A percentile compares a stretch with the other conserved stretches of the same genome.
phyloP scores from a whole-genome alignment of 1,284 basidiomycete species.

The Pisolithus thermaeus region DNA sequence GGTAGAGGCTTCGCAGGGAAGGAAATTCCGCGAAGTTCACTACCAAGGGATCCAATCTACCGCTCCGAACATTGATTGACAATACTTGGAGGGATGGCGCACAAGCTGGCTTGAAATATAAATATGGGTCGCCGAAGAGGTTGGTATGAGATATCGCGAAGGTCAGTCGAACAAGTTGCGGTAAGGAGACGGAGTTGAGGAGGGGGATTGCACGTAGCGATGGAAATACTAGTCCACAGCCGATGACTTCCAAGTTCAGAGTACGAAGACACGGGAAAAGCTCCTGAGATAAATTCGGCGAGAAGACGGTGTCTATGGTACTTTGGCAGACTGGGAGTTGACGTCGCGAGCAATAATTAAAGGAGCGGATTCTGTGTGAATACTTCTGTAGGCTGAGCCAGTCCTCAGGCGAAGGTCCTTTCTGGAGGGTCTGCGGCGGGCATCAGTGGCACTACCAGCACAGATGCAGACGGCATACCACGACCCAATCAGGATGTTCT shows the following conservation, averaged over 20 bases:
- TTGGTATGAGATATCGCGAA: too few relatives aligned
- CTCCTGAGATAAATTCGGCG: slow-evolving; percentile 14
- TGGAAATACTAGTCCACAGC: slow-evolving; percentile 14
- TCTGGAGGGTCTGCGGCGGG: slow-evolving; percentile 17
- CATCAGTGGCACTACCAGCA: neutral
- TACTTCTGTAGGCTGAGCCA: slow-evolving; percentile 22
- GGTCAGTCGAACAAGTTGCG: slow-evolving; percentile 12
- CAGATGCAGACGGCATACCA: slow-evolving; percentile 15
- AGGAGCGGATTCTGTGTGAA: slow-evolving; percentile 19
- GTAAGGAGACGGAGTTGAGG: slow-evolving; percentile 17
- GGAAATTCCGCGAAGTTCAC: neutral
- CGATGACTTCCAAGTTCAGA: slow-evolving; percentile 22
- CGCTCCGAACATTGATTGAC: too few relatives aligned
- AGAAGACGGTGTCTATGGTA: slow-evolving; percentile 16
- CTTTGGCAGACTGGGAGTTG: slow-evolving; percentile 21
- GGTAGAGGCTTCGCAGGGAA: slow-evolving; percentile 17
- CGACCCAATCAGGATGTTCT: slow-evolving; percentile 1
- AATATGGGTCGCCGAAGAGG: too few relatives aligned
- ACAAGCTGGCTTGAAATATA: too few relatives aligned
- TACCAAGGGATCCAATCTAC: too few relatives aligned
- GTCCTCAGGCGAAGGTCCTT: slow-evolving; percentile 12
- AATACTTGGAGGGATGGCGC: too few relatives aligned
- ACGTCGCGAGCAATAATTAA: slow-evolving; percentile 19
- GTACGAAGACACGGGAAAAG: slow-evolving; percentile 23
- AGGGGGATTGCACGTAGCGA: slow-evolving; percentile 12